Evolutionary conservation across 106 monocot genomes (phyloP).

Genomic region (Amphibolis antarctica): DNA sequence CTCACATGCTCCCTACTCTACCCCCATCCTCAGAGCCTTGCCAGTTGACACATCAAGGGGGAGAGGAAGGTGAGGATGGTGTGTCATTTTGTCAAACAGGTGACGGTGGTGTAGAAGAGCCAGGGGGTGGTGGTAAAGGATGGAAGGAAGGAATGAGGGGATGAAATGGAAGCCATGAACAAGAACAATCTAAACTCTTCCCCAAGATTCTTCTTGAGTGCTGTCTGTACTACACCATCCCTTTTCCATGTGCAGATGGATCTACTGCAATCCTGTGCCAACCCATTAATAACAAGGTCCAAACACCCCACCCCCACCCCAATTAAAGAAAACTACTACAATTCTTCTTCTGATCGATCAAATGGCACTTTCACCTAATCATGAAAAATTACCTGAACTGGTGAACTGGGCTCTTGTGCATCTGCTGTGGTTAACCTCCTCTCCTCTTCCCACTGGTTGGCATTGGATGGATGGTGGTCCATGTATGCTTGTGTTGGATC

Average conservation of each 20-base stretch:
- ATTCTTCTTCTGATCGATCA: neutral
- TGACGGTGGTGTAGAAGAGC: neutral
- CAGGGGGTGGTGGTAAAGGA: too few relatives aligned
- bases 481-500: neutral
- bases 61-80: neutral
- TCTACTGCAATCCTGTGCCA: neutral
- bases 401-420: too few relatives aligned
- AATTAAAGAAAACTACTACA: neutral
- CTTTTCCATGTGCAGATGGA: conserved; percentile 7
- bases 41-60: neutral
- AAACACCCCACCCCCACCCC: too few relatives aligned
- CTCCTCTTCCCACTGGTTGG: too few relatives aligned
- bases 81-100: neutral
- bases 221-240: neutral
- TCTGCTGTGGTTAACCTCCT: neutral
- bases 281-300: neutral
- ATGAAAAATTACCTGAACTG: neutral
- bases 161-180: neutral
- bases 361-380: too few relatives aligned
- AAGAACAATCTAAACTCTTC: too few relatives aligned
- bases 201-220: neutral
- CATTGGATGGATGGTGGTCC: neutral
- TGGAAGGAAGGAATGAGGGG: neutral
- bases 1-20: neutral
- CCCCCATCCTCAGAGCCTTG: neutral